phyloP scores from a whole-genome alignment of 176 grass and related monocot genomes.

The Cenchrus americanus region DNA sequence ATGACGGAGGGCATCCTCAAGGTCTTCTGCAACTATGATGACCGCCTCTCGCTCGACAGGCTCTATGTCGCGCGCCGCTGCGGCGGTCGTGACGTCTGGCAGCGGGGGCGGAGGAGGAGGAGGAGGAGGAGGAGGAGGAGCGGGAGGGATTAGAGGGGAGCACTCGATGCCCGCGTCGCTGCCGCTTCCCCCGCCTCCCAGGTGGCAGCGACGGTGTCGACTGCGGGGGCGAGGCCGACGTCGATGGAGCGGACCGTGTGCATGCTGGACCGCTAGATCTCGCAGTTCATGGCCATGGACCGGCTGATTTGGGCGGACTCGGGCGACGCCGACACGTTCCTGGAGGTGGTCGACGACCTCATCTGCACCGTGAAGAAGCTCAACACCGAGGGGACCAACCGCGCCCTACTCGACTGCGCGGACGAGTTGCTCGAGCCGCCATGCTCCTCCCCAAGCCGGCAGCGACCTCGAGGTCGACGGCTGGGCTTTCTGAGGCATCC shows the following conservation, averaged over 20 bases:
- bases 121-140: too few species aligned
- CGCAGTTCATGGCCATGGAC: conserved; percentile 71
- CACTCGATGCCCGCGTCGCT: conserved; percentile 49
- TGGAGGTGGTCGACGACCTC: conserved; percentile 88
- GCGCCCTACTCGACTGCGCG: conserved; percentile 74
- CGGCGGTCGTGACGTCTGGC: not conserved
- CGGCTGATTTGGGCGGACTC: conserved; percentile 84
- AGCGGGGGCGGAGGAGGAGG: conserved; percentile 2
- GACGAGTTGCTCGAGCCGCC: conserved; percentile 85
- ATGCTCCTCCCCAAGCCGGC: too few species aligned
- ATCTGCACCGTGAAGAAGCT: conserved; percentile 82
- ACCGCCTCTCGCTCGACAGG: conserved; percentile 83
- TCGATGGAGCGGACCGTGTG: conserved; percentile 83
- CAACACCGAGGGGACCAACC: conserved; percentile 66
- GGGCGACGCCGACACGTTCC: conserved; percentile 64
- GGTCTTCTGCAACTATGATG: conserved; percentile 93
- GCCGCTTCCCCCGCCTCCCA: conserved; percentile 32
- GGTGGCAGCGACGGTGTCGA: not conserved
- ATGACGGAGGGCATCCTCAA: conserved; percentile 97
- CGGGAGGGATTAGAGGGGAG: conserved; percentile 10
- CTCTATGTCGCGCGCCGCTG: conserved; percentile 59
- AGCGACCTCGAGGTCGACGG: too few species aligned
- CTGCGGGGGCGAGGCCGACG: conserved; percentile 32
- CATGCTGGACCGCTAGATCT: conserved; percentile 90
- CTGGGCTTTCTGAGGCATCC: too few species aligned